Evolutionary conservation across 2,329 filamentous ascomycete genomes (phyloP).

Genomic region (Fusarium succisae): DNA sequence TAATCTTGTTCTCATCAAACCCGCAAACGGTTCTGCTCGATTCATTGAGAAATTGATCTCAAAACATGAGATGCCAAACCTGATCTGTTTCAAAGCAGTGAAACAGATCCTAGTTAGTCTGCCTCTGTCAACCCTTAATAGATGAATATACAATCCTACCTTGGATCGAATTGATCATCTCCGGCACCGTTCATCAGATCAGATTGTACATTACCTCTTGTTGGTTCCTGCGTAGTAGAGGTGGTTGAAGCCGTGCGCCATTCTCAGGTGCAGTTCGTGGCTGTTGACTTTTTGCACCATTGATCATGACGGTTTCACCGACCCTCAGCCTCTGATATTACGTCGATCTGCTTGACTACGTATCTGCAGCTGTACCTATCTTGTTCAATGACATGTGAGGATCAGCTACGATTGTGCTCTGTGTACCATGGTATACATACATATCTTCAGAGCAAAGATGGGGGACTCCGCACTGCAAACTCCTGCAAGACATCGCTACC

Average conservation of each 20-base stretch:
- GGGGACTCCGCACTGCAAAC: conserved; percentile 24
- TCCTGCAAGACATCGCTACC: conserved; percentile 26
- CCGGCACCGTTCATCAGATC: background rate
- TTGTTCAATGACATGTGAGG: conserved; percentile 4
- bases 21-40: background rate
- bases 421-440: background rate
- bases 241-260: conserved; percentile 11
- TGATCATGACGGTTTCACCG: background rate
- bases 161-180: background rate
- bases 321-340: background rate
- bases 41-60: background rate
- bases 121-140: background rate
- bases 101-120: conserved; percentile 19
- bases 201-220: background rate
- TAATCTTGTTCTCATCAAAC: background rate
- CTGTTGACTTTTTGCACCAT: conserved; percentile 7
- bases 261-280: conserved; percentile 5
- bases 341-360: background rate
- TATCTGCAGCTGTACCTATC: background rate
- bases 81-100: conserved; percentile 7
- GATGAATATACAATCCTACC: background rate
- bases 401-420: background rate
- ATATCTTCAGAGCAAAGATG: background rate
- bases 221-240: conserved; percentile 10
- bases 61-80: conserved; percentile 6